Evolutionary conservation across 2,329 filamentous ascomycete genomes (phyloP).

Genomic region (Graphiopsis chlorocephala): DNA sequence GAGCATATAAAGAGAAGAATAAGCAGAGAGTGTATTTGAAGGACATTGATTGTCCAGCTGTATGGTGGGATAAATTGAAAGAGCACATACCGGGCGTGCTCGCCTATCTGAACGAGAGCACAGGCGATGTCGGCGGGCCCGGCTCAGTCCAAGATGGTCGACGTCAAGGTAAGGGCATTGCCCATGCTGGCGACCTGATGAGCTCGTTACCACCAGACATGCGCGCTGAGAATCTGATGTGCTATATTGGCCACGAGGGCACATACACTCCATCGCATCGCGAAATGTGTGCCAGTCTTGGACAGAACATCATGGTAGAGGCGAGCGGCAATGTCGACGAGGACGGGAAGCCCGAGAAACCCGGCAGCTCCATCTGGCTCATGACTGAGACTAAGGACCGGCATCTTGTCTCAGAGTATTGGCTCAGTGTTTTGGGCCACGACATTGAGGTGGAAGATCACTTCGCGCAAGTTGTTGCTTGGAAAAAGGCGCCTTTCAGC

Average conservation of each 20-base stretch:
- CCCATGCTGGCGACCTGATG: conserved; percentile 87
- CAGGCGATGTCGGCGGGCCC: conserved; percentile 56
- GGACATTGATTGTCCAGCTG: conserved; percentile 88
- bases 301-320: conserved; percentile 98
- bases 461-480: conserved; percentile 92
- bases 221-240: conserved; percentile 96
- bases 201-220: conserved; percentile 81
- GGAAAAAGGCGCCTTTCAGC: conserved; percentile 90
- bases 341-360: conserved; percentile 67
- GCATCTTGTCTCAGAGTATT: conserved; percentile 87
- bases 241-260: conserved; percentile 94
- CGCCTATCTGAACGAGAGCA: conserved; percentile 85
- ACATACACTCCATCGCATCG: conserved; percentile 93
- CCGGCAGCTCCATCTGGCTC: conserved; percentile 94
- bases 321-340: conserved; percentile 65
- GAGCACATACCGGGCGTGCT: conserved; percentile 76
- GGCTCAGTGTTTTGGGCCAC: conserved; percentile 86
- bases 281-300: conserved; percentile 95
- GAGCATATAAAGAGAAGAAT: conserved; percentile 73
- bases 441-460: conserved; percentile 97
- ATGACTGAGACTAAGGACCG: conserved; percentile 97
- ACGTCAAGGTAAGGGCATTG: conserved; percentile 57
- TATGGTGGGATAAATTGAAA: conserved; percentile 79
- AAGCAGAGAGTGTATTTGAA: conserved; percentile 91
- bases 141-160: conserved; percentile 53